A percentile compares a stretch with the other conserved stretches of the same genome.
These are phyloP conservation scores for Colletotrichum falcatum DNA, from an alignment of 2,329 filamentous ascomycete genomes.

Conservation along the genomic window DNA sequence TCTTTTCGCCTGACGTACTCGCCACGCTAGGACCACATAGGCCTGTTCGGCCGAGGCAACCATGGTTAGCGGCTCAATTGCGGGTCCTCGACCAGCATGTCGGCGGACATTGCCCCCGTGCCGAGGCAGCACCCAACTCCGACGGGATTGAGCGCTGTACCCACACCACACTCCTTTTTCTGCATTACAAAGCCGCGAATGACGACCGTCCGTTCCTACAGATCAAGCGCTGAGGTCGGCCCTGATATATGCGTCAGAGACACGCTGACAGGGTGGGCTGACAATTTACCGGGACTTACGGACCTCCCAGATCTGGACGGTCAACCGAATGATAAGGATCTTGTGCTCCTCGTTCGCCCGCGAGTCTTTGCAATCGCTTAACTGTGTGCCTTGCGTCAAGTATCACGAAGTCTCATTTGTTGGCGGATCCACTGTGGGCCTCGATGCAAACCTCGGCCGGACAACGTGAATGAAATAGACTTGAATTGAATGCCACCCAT, in stretches of 20 bases:
- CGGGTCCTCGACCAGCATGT: constrained; percentile 18
- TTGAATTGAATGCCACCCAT: constrained; percentile 30
- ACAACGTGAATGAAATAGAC: background rate
- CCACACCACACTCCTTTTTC: background rate
- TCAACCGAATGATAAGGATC: background rate
- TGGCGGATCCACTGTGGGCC: no score
- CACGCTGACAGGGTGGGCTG: constrained; percentile 1
- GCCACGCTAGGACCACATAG: constrained; percentile 15
- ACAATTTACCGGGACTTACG: constrained; percentile 19
- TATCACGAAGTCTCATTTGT: no score
- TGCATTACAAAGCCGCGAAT: constrained; percentile 26
- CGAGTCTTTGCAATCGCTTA: background rate
- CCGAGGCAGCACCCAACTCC: constrained; percentile 38
- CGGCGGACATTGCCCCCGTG: constrained; percentile 29
- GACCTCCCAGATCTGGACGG: constrained; percentile 29
- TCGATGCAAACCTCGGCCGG: constrained; percentile 24
- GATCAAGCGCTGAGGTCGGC: constrained; percentile 12
- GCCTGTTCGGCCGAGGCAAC: constrained; percentile 24
- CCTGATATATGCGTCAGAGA: constrained; percentile 4
- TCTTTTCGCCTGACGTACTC: background rate
- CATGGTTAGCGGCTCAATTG: constrained; percentile 17
- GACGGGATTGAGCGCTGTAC: constrained; percentile 27
- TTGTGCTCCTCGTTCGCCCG: background rate
- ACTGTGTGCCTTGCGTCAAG: no score
- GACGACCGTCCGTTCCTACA: constrained; percentile 1